These are phyloP conservation scores for Metarhizium sp. DNA, from an alignment of 2,329 filamentous ascomycete genomes.

Conservation along the genomic window DNA sequence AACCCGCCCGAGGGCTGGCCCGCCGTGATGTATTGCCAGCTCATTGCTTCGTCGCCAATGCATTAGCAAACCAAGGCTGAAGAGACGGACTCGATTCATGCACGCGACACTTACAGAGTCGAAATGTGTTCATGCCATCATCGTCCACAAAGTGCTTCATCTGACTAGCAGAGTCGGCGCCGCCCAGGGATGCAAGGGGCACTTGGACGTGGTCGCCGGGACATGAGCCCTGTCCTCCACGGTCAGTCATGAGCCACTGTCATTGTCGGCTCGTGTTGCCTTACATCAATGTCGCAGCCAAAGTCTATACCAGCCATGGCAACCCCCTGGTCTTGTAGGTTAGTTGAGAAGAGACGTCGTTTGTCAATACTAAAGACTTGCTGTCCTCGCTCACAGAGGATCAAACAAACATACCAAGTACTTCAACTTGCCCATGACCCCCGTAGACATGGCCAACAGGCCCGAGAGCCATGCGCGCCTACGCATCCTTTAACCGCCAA, in stretches of 20 bases:
- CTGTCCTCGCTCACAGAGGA: too few species aligned
- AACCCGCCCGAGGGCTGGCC: constrained; percentile 40
- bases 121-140: constrained; percentile 44
- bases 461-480: not conserved
- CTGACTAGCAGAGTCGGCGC: constrained; percentile 34
- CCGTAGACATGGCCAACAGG: not conserved
- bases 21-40: constrained; percentile 51
- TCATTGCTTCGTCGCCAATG: constrained; percentile 21
- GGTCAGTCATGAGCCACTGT: not conserved
- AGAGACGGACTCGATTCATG: not conserved
- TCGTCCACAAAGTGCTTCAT: constrained; percentile 48
- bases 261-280: not conserved
- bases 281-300: constrained; percentile 36
- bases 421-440: constrained; percentile 1
- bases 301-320: constrained; percentile 39
- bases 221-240: constrained; percentile 25
- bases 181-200: constrained; percentile 21
- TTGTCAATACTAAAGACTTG: not conserved
- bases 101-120: constrained; percentile 29
- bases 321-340: constrained; percentile 22
- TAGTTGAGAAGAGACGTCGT: not conserved
- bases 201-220: constrained; percentile 24
- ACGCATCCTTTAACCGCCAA: not conserved
- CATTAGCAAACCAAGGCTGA: not conserved
- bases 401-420: constrained; percentile 8